Evolutionary conservation across 164 flowering plant species (phyloP), one percentile per base, ranked within the genome.

Genomic region (Magnolia officinalis): DNA sequence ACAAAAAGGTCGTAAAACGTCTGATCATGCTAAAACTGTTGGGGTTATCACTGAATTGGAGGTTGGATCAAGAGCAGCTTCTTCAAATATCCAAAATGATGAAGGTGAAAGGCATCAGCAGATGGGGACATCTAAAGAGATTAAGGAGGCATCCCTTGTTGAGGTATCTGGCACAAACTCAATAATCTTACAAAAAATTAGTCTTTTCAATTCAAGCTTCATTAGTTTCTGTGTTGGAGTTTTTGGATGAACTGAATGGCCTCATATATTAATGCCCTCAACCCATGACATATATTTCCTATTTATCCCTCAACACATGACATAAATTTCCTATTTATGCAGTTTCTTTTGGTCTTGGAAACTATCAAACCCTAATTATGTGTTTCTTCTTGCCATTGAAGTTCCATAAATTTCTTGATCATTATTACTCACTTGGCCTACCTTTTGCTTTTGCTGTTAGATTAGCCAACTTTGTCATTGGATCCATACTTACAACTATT

Each of bases 101-200:
- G 49, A 66, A 37, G 80, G 64, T 63, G 84, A 75, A 63, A 69
- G 68, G 55, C 23, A 69, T 74, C 72, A 73, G 49, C 52, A 73
- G 16, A 69, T 26, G 21, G 85, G 71, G 19, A 45, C 77, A 52
- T 66, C 70, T 14, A 74, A 77, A 58, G 90, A 80, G 55, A 82
- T 94, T 65, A 81, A 79, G 77, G 96, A 90, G 83, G 95, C 93
- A 67, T 89, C 91, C 50, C 69, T 66, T 79, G 96, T 96, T n/a
- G 99, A 96, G 97, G 99, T 93, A 18, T 76, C 87, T 79, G 37
- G 75, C 10, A 11, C 23, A 26, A 18, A 19, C 45, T 76, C 31
- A 4, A 16, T 70, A 23, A 68, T 13, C 19, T 24, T 65, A 11
- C 11, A 24, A 21, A 65, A 65, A 65, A 11, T 7, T 37, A 8